A percentile compares a stretch with the other conserved stretches of the same genome.
Evolutionary conservation across 208 protist species (phyloP).

Genomic region (Endotrypanum monterogeii): DNA sequence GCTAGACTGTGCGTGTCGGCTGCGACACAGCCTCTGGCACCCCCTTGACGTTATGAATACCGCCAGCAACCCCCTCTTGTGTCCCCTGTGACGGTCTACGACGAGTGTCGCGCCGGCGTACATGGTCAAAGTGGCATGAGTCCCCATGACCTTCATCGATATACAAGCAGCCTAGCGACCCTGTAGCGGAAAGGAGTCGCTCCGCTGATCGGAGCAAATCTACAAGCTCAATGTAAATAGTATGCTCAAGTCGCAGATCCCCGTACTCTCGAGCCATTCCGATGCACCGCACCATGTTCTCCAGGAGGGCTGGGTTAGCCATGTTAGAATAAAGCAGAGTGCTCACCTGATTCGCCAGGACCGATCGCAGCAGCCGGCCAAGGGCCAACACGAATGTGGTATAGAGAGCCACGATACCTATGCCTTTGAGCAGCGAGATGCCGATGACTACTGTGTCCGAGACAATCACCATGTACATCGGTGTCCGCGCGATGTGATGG

Average conservation of each 20-base stretch:
- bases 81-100: not conserved
- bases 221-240: slow-evolving; percentile 75
- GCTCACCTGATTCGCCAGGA: slow-evolving; percentile 56
- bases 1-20: not conserved
- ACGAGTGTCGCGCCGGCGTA: slow-evolving; percentile 13
- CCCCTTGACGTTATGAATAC: not conserved
- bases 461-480: slow-evolving; percentile 62
- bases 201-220: slow-evolving; percentile 77
- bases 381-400: slow-evolving; percentile 86
- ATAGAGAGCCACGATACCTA: slow-evolving; percentile 83
- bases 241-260: slow-evolving; percentile 74
- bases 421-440: slow-evolving; percentile 57
- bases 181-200: slow-evolving; percentile 59
- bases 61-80: not conserved
- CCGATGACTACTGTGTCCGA: slow-evolving; percentile 55
- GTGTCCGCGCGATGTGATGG: not conserved
- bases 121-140: slow-evolving; percentile 18
- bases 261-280: slow-evolving; percentile 51
- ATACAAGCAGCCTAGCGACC: slow-evolving; percentile 34
- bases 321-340: slow-evolving; percentile 53
- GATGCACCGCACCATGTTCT: slow-evolving; percentile 63
- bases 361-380: slow-evolving; percentile 58
- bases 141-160: slow-evolving; percentile 20
- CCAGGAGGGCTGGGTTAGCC: slow-evolving; percentile 54
- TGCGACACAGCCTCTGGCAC: not conserved